phyloP scores from a whole-genome alignment of 1,284 basidiomycete genomes.

The Ganoderma lucidum region DNA sequence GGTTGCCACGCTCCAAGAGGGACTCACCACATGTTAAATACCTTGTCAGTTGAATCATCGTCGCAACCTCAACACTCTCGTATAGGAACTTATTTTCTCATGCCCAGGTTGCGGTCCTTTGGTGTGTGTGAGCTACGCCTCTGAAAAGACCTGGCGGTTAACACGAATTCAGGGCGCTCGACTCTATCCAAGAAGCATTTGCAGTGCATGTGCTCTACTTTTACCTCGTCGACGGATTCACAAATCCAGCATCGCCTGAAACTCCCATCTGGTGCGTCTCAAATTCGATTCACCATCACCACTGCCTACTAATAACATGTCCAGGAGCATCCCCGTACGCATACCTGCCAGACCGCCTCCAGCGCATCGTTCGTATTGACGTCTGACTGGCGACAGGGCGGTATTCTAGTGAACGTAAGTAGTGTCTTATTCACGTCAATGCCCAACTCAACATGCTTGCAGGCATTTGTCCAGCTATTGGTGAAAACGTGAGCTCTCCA shows the following conservation, averaged over 20 bases:
- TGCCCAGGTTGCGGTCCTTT: neutral
- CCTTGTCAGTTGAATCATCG: neutral
- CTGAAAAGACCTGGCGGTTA: neutral
- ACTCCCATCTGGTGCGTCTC: neutral
- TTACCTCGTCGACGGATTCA: neutral
- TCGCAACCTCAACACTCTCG: neutral
- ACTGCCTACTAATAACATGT: neutral
- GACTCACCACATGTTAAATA: neutral
- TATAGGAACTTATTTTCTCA: neutral
- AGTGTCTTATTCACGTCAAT: neutral
- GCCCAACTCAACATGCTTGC: neutral
- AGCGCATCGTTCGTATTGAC: neutral
- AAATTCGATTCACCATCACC: neutral
- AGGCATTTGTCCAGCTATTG: neutral
- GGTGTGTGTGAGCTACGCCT: neutral
- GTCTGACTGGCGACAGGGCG: neutral
- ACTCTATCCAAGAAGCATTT: neutral
- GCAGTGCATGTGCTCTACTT: neutral
- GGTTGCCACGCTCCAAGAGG: neutral
- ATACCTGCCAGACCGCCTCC: neutral
- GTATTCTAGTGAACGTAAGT: neutral
- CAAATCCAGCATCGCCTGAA: neutral
- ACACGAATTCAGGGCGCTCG: neutral
- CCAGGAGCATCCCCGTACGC: neutral
- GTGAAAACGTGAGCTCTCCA: neutral